Evolutionary conservation across 495 filamentous ascomycete species (phyloP).

Genomic region (Penicillium psychrofluorescens): DNA sequence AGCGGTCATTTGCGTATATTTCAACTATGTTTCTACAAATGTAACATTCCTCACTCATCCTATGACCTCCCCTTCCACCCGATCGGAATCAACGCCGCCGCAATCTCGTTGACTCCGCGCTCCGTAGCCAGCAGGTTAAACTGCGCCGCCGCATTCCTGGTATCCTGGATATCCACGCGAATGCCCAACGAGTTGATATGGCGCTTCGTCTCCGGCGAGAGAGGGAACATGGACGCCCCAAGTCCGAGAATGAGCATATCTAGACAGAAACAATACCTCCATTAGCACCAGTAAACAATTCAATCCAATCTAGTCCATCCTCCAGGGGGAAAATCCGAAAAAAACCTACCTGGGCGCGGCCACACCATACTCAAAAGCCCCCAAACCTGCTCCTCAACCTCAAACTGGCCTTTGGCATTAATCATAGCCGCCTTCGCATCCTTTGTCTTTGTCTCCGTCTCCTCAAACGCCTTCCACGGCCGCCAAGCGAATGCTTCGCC

Average conservation of each 20-base stretch:
- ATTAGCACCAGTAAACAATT: constrained; percentile 7
- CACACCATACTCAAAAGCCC: constrained; percentile 72
- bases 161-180: constrained; percentile 83
- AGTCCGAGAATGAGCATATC: constrained; percentile 86
- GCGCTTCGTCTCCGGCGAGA: constrained; percentile 66
- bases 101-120: constrained; percentile 69
- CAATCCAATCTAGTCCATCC: too few species aligned
- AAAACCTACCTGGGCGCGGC: constrained; percentile 78
- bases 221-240: constrained; percentile 63
- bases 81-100: constrained; percentile 81
- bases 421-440: constrained; percentile 42
- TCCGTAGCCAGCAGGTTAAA: constrained; percentile 84
- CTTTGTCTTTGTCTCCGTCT: constrained; percentile 10
- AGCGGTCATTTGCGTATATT: too few species aligned
- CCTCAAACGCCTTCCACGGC: constrained; percentile 54
- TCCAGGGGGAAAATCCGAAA: too few species aligned
- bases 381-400: constrained; percentile 62
- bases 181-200: constrained; percentile 74
- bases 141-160: constrained; percentile 85
- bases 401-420: constrained; percentile 76
- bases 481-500: constrained; percentile 86
- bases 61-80: constrained; percentile 59
- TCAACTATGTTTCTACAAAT: too few species aligned
- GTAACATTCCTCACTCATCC: not conserved
- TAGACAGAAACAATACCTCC: constrained; percentile 20